Base-by-base conservation (phyloP, 176 grass and related monocot species). In the Elaeis guineensis region DNA sequence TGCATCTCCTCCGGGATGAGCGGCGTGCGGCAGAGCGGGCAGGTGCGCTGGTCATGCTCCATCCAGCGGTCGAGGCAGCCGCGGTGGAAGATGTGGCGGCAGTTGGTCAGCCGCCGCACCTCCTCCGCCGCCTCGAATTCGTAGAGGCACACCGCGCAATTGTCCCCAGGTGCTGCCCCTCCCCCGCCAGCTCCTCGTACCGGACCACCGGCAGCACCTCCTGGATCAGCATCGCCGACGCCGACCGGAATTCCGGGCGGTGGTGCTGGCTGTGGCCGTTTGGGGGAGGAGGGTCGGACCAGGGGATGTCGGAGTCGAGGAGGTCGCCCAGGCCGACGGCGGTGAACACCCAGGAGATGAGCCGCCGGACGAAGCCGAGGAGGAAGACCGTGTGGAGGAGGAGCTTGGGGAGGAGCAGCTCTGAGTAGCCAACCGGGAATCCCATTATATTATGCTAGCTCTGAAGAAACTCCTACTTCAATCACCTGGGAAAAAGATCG, bases 1-100 rank as follows among this genome's bases (percentile, higher is more conserved):
- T 72, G 72, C 79, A 77, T 72, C 66, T 84, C 80, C 61, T 80
- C 74, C 54, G 83, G 88, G 63, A 98, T 67, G 70, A 98, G 93
- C 54, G 67, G 79, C 7, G 87, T 79, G 67, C 93, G 88, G 82
- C 93, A 98, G 24, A 98, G 82, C 18, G 93, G 93, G 79, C 93
- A 98, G 50, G 93, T 98, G 63, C 84, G 70, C 82, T 89, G 87
- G 74, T 90, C 87, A 73, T 85, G 75, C 30, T 86, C 93, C 74
- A 98, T 84, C 93, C 93, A 98, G 50, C 76, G 79, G 82, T 98
- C 93, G 0, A 98, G 79, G 79, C 93, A 98, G 0, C 73, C 88
- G 1, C 75, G 51, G 82, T 98, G 93, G 66, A 98, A 98, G 48
- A 76, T 79, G 85, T 98, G 93, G 49, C 81, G 79, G 84, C 93